Evolutionary conservation across 164 flowering plant genomes (phyloP).

Genomic region (Santalum album): DNA sequence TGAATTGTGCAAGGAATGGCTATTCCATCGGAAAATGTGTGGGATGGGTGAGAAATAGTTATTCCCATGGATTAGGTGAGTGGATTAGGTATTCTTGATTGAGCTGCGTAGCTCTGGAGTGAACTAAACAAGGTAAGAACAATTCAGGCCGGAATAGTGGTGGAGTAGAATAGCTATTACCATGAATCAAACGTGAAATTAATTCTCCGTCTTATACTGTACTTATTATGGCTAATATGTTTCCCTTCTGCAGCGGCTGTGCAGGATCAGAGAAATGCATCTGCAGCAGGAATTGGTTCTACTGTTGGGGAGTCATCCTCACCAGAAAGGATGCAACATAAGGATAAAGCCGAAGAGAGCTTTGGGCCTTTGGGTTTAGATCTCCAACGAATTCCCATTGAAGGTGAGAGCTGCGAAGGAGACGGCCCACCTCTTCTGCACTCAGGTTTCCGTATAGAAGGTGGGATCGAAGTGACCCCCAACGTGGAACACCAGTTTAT

Average conservation of each 20-base stretch:
- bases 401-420: constrained; percentile 31
- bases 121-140: too few species aligned
- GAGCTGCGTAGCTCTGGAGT: too few species aligned
- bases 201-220: neutral
- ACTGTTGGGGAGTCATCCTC: constrained; percentile 83
- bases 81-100: too few species aligned
- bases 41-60: too few species aligned
- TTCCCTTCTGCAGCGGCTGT: constrained; percentile 42
- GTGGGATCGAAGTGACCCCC: constrained; percentile 32
- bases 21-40: too few species aligned
- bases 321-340: constrained; percentile 28
- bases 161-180: neutral
- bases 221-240: too few species aligned
- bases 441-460: constrained; percentile 41
- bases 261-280: constrained; percentile 72
- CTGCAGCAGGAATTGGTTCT: constrained; percentile 53
- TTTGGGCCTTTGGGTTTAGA: constrained; percentile 56
- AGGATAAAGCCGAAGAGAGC: constrained; percentile 42
- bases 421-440: constrained; percentile 18
- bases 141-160: too few species aligned
- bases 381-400: constrained; percentile 40
- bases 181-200: neutral
- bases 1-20: too few species aligned
- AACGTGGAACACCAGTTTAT: constrained; percentile 81
- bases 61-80: too few species aligned